A percentile compares a stretch with the other conserved stretches of the same genome.
Evolutionary conservation across 2,329 filamentous ascomycete species (phyloP).

Genomic region (Amauroascus niger): DNA sequence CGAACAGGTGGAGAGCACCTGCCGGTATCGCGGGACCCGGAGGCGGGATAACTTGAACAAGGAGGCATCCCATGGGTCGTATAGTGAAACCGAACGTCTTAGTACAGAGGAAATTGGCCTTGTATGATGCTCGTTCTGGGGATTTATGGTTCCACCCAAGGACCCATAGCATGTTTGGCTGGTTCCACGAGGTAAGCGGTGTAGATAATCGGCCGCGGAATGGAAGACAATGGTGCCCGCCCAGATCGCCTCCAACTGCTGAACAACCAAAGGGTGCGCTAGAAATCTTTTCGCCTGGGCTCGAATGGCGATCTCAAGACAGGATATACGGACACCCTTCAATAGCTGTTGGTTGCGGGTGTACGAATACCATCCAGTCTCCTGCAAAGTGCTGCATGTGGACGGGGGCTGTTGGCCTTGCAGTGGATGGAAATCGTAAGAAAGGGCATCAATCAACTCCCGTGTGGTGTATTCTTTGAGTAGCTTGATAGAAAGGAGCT

Average conservation of each 20-base stretch:
- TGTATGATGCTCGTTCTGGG: not conserved
- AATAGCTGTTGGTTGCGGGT: constrained; percentile 40
- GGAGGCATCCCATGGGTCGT: constrained; percentile 83
- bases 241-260: constrained; percentile 96
- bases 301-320: constrained; percentile 84
- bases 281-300: constrained; percentile 88
- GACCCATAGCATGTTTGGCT: constrained; percentile 24
- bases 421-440: constrained; percentile 88
- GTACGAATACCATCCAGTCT: constrained; percentile 26
- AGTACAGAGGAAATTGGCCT: not conserved
- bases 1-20: constrained; percentile 79
- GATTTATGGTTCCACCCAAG: not conserved
- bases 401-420: constrained; percentile 59
- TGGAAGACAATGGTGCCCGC: constrained; percentile 92
- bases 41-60: constrained; percentile 84
- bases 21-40: constrained; percentile 82
- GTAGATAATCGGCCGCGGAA: constrained; percentile 73
- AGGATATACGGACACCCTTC: constrained; percentile 68
- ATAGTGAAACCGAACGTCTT: constrained; percentile 71
- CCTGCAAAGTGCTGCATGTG: constrained; percentile 28
- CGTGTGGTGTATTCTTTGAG: constrained; percentile 81
- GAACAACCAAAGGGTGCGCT: constrained; percentile 81
- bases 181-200: constrained; percentile 47
- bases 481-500: constrained; percentile 79
- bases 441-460: constrained; percentile 86